A percentile compares a stretch with the other conserved stretches of the same genome.
Evolutionary conservation across 495 filamentous ascomycete species (phyloP).

Genomic region (Hamigera avellanea): DNA sequence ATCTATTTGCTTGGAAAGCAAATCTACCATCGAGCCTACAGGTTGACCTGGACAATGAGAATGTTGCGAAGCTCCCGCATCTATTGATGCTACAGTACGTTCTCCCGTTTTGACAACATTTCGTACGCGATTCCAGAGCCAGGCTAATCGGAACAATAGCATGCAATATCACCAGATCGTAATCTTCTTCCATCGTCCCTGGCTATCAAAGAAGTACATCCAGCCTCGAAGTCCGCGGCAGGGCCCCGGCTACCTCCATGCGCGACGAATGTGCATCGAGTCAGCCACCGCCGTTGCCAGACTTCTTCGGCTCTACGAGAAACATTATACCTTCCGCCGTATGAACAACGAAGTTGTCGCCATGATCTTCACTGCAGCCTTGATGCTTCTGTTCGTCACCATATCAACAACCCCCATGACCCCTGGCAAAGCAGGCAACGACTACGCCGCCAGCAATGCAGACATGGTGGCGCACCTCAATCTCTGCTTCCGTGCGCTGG

Average conservation of each 20-base stretch:
- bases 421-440: constrained; percentile 3
- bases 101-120: background rate
- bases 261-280: constrained; percentile 36
- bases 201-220: constrained; percentile 38
- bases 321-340: constrained; percentile 36
- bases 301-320: constrained; percentile 36
- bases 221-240: constrained; percentile 33
- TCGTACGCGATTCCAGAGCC: background rate
- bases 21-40: constrained; percentile 32
- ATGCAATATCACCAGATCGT: constrained; percentile 44
- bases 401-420: constrained; percentile 24
- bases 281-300: constrained; percentile 33
- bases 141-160: constrained; percentile 10
- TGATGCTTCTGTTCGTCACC: constrained; percentile 37
- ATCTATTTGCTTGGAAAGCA: constrained; percentile 36
- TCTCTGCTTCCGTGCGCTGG: constrained; percentile 32
- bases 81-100: constrained; percentile 37
- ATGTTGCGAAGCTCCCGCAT: constrained; percentile 29
- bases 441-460: constrained; percentile 17
- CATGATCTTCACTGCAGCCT: constrained; percentile 38
- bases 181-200: constrained; percentile 39
- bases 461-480: constrained; percentile 37
- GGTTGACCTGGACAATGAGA: constrained; percentile 28
- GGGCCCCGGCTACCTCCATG: constrained; percentile 34
- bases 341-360: constrained; percentile 41